Conservation (phyloP, 2,329 filamentous ascomycete genomes). For the Colletotrichum coccodes region DNA sequence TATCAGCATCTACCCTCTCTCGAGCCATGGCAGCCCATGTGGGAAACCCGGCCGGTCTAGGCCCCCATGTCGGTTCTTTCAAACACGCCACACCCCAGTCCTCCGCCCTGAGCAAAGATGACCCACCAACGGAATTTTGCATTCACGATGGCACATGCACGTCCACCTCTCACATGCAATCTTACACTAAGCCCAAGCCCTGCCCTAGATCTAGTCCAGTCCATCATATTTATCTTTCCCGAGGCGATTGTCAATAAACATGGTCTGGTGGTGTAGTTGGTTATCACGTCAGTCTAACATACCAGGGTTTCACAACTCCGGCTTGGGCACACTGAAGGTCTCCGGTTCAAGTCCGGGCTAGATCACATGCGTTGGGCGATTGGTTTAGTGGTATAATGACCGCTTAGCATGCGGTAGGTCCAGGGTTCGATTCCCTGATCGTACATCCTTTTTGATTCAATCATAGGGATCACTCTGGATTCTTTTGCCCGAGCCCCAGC, state of each 20-base stretch:
- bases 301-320: not conserved
- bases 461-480: no score
- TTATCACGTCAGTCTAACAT: slow-evolving; percentile 61
- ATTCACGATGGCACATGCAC: not conserved
- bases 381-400: slow-evolving; percentile 19
- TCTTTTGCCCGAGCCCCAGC: no score
- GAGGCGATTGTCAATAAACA: fast-evolving
- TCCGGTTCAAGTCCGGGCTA: slow-evolving; percentile 34
- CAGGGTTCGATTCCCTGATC: slow-evolving; percentile 10
- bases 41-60: not conserved
- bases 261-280: slow-evolving; percentile 53
- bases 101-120: not conserved
- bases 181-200: not conserved
- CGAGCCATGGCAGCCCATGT: not conserved
- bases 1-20: not conserved
- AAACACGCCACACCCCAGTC: not conserved
- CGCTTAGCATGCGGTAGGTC: slow-evolving; percentile 19
- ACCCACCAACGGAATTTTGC: not conserved
- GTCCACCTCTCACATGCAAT: not conserved
- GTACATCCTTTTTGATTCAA: not conserved
- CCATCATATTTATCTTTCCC: fast-evolving
- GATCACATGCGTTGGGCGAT: slow-evolving; percentile 6
- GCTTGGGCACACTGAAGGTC: slow-evolving; percentile 27
- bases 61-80: not conserved
- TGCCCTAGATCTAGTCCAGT: not conserved